Evolutionary conservation across 805 yeast species (phyloP), one percentile per base, ranked within the genome.

Genomic region (Pichia cabralensis): DNA sequence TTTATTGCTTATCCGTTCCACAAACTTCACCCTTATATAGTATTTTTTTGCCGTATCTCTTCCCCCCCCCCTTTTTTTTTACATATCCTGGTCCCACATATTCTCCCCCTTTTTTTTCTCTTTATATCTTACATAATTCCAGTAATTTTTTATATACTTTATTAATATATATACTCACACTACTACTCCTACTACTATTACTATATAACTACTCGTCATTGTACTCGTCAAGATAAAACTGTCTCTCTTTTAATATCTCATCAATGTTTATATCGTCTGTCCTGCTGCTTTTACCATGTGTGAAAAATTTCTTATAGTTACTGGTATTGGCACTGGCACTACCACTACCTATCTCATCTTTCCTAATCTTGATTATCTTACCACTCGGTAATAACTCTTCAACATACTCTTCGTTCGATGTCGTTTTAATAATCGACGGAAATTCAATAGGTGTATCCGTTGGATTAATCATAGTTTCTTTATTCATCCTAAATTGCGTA

Each of bases 381-480:
- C 94, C 94, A 52, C 88, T 77, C 1, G 94, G 94, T 38, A 82
- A 62, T 30, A 76, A 58, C 44, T 79, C 89, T 28, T 63, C 65
- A 8, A 62, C 69, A 45, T 62, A 68, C 29, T 56, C 43, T 38
- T 58, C 65, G 3, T 60, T 44, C 0, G 62, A 45, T 1, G 50
- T 56, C 13, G 49, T 42, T 26, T 48, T 45, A 5, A 58, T 67
- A 12, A 53, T 45, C 5, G 62, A 41, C 19, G 64, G 64, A 1
- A 64, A 43, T 5, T 74, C 68, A 2, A 80, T 74, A 6, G 76
- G 70, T 12, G 67, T 50, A 41, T 75, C 81, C 4, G 58, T 57
- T 0, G 64, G 60, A 26, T 54, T 56, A 3, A 72, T 60, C 34
- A 64, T 50, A 0, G 76, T 71, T 0, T 65, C 69, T 8, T 71